A percentile compares a stretch with the other conserved stretches of the same genome.
phyloP scores from a whole-genome alignment of 106 monocot species.

The Acanthochlamys bracteata region DNA sequence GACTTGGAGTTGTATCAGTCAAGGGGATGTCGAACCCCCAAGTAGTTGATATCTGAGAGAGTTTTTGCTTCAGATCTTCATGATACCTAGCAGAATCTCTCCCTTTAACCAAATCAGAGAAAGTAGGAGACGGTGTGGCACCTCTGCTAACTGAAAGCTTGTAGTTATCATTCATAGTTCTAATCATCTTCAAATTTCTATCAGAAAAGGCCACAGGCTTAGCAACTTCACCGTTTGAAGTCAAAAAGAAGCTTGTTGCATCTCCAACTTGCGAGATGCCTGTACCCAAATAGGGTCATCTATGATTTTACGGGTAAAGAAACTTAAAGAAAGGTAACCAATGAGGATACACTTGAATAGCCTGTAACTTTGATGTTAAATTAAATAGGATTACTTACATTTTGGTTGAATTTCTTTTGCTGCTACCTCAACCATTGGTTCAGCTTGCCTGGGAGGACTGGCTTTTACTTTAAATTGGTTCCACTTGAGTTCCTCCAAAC shows the following conservation, averaged over 20 bases:
- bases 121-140: constrained; percentile 24
- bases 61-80: constrained; percentile 49
- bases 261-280: constrained; percentile 14
- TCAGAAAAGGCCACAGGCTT: constrained; percentile 12
- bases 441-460: constrained; percentile 11
- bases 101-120: constrained; percentile 26
- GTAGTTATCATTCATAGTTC: constrained; percentile 18
- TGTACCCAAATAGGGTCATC: constrained; percentile 1
- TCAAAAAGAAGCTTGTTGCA: background rate
- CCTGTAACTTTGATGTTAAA: no score
- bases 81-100: constrained; percentile 22
- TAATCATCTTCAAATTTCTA: constrained; percentile 9
- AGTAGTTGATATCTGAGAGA: constrained; percentile 44
- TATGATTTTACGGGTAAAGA: background rate
- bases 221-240: constrained; percentile 14
- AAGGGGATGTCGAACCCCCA: constrained; percentile 40
- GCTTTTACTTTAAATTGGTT: constrained; percentile 12
- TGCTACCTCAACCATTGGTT: constrained; percentile 8
- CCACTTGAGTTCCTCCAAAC: constrained; percentile 55
- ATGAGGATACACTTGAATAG: no score
- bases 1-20: constrained; percentile 37
- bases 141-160: constrained; percentile 20
- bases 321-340: background rate
- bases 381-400: no score
- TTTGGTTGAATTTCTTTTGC: constrained; percentile 12